Conservation (phyloP, 164 flowering plant species). For the Aristolochia contorta region DNA sequence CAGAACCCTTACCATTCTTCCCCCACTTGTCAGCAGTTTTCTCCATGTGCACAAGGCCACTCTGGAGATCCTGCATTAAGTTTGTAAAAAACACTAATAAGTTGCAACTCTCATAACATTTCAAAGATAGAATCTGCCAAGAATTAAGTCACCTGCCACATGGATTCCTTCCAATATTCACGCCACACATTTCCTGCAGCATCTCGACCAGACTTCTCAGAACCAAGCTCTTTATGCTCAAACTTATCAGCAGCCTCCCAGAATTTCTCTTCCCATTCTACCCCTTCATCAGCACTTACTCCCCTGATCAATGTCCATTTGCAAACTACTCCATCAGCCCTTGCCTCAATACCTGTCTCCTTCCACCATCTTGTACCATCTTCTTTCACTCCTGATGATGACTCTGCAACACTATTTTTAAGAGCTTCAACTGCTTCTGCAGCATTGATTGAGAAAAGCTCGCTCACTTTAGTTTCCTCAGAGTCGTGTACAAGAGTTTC, state of each 20-base stretch:
- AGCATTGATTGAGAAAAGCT: conserved; percentile 49
- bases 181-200: conserved; percentile 87
- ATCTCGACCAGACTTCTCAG: conserved; percentile 96
- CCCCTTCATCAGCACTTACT: conserved; percentile 57
- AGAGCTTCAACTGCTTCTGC: conserved; percentile 71
- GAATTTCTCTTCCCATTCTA: conserved; percentile 91
- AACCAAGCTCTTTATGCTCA: conserved; percentile 87
- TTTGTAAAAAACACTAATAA: neutral
- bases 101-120: neutral
- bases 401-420: conserved; percentile 21
- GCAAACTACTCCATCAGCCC: conserved; percentile 88
- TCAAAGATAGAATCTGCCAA: neutral
- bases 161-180: conserved; percentile 88
- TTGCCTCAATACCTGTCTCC: conserved; percentile 69
- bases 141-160: conserved; percentile 56
- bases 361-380: conserved; percentile 96
- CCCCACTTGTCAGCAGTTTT: conserved; percentile 87
- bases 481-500: conserved; percentile 23
- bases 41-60: conserved; percentile 55
- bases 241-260: conserved; percentile 93
- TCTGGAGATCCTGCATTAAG: conserved; percentile 29
- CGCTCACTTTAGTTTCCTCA: conserved; percentile 35
- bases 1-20: conserved; percentile 49
- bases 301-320: conserved; percentile 90
- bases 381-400: conserved; percentile 34